Evolutionary conservation across 2,329 filamentous ascomycete species (phyloP), one percentile per base, ranked within the genome.

Genomic region (Epichloe festucae): DNA sequence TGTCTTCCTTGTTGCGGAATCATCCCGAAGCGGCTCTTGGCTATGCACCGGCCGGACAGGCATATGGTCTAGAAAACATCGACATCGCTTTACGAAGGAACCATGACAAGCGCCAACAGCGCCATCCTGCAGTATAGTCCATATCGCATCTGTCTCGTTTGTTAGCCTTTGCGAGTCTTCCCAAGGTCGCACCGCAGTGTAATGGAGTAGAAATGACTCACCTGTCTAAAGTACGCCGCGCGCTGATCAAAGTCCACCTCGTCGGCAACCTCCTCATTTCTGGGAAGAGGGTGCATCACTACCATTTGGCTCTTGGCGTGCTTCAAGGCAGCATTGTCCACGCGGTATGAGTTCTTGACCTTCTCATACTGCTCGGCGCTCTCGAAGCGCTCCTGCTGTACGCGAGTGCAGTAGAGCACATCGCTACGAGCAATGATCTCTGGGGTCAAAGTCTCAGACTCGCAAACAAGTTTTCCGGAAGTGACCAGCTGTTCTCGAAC

Each of bases 71-170:
- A 41, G 38, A 54, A 39, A 43, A 44, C 27, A 40, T 40, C 15
- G 10, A 40, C 43, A 17, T 19, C 21, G 31, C 51, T 35, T 31
- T 44, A 54, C 21, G 53, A 63, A 50, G 64, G 60, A 57, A 63
- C 63, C 86, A 98, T 85, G 69, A 97, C 88, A 68, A 97, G 76
- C 59, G 93, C 93, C 68, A 98, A 77, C 72, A 98, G 73, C 60
- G 93, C 93, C 93, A 98, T 98, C 67, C 93, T 86, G 70, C 87
- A 94, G 77, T 96, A 97, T 62, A 98, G 80, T 61, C 93, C 93
- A 72, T 97, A 96, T 72, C 85, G 82, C 91, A 96, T 96, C 90
- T 96, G 63, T 19, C 5, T 27, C 21, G 17, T 38, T 19, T 38
- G 46, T 53, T 35, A 53, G 48, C 38, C 34, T 14, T 14, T 23